Evolutionary conservation across 768 basidiomycete species (phyloP), one percentile per base, ranked within the genome.

Genomic region (Phanerochaete carnosa): DNA sequence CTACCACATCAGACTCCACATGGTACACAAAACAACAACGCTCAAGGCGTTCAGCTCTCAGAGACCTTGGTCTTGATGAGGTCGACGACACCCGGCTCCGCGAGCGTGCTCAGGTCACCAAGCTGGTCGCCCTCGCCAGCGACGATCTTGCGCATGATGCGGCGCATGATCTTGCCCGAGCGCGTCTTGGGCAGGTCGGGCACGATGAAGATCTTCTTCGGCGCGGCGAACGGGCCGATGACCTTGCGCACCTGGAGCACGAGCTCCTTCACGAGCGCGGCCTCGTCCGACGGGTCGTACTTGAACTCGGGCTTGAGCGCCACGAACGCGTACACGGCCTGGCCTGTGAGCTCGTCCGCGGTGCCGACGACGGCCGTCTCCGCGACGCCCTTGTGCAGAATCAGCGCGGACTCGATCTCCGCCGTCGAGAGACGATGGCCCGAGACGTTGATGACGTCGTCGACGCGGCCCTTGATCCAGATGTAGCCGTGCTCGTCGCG

Each of bases 381-480:
- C 7, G 96, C 95, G 30, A 98, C 94, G 59, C 96, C 96, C 69
- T 86, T 86, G 80, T 98, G 95, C 69, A 93, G 76, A 74, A 99
- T 97, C 49, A 99, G 81, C 8, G 96, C 95, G 3, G 92, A 94
- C 78, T 99, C 96, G 62, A 99, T 96, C 77, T 98, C 96, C 57
- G 96, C 96, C 2, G 96, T 99, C 47, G 94, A 96, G 57, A 99
- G 79, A 67, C 96, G 89, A 74, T 99, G 96, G 1, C 96, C 96
- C 39, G 96, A 95, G 29, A 98, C 96, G 75, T 98, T 98, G 83
- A 97, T 97, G 61, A 97, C 95, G 76, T 96, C 91, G 74, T 99
- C 96, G 49, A 98, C 85, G 65, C 97, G 87, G 55, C 96, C 96
- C 74, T 94, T 94, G 75, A 99, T 98, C 96, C 96, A 98, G 72